Percentiles rank a stretch among this genome's conserved stretches.
phyloP scores from a whole-genome alignment of 108 stramenopile species.

The Cafeteria roenbergensis region DNA sequence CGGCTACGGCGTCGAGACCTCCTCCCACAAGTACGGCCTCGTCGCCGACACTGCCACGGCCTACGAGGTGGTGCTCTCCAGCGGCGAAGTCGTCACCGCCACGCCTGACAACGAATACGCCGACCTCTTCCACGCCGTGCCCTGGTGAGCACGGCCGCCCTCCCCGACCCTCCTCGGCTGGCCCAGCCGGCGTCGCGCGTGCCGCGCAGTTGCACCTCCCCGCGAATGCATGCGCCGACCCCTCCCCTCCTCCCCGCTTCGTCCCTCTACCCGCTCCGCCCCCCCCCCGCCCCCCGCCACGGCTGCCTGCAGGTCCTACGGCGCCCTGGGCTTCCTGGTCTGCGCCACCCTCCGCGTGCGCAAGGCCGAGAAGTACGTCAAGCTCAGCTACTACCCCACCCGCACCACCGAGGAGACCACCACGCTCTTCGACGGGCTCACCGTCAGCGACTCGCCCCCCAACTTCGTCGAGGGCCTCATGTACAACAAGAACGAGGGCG shows the following conservation, averaged over 20 bases:
- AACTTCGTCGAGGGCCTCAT: conserved; percentile 44
- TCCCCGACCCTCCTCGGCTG: too few relatives aligned
- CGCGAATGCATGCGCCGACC: too few relatives aligned
- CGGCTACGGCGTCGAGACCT: conserved; percentile 49
- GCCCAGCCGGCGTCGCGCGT: too few relatives aligned
- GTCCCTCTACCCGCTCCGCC: too few relatives aligned
- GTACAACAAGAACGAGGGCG: conserved; percentile 36
- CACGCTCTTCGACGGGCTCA: conserved; percentile 15
- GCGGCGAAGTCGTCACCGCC: conserved; percentile 33
- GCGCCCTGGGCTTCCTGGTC: conserved; percentile 47
- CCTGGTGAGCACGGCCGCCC: too few relatives aligned
- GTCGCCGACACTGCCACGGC: conserved; percentile 43
- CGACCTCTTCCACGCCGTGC: conserved; percentile 50
- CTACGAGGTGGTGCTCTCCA: conserved; percentile 35
- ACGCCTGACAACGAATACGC: conserved; percentile 36
- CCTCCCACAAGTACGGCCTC: conserved; percentile 41
- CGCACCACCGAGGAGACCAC: conserved; percentile 20
- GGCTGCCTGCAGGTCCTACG: too few relatives aligned
- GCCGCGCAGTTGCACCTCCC: too few relatives aligned
- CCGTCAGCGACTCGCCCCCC: conserved; percentile 8
- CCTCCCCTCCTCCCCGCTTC: too few relatives aligned
- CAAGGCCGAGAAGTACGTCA: conserved; percentile 37
- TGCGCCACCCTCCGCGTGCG: conserved; percentile 41
- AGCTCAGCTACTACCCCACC: conserved; percentile 26
- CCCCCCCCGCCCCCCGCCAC: too few relatives aligned